Conservation (phyloP, 2,329 filamentous ascomycete species). For the Trichoderma breve region DNA sequence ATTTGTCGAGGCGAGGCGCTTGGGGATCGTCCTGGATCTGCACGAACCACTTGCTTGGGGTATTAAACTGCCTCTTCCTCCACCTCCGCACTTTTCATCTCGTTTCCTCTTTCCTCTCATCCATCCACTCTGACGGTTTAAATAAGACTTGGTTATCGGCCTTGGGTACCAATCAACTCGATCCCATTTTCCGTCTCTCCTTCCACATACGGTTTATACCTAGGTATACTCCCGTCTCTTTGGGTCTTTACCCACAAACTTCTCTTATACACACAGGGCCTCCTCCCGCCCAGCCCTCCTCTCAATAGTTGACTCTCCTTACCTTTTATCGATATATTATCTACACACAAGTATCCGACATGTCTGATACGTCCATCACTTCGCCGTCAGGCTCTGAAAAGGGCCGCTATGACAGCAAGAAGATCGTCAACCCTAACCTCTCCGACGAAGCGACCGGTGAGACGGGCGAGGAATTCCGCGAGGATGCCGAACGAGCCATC, state of each 20-base stretch:
- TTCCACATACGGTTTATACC: background rate
- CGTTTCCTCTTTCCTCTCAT: conserved; percentile 1
- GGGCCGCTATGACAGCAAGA: conserved; percentile 20
- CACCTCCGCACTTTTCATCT: conserved; percentile 12
- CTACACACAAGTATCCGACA: background rate
- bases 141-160: background rate
- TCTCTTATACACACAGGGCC: background rate
- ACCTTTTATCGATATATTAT: background rate
- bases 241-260: background rate
- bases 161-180: background rate
- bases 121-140: background rate
- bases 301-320: background rate
- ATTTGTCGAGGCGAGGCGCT: background rate
- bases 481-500: conserved; percentile 50
- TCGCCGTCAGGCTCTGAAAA: conserved; percentile 16
- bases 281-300: background rate
- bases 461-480: conserved; percentile 43
- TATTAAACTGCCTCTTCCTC: conserved; percentile 26
- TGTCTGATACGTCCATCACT: conserved; percentile 20
- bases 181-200: background rate
- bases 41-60: conserved; percentile 8
- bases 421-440: conserved; percentile 20
- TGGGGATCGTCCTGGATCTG: conserved; percentile 9
- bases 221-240: background rate
- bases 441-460: conserved; percentile 32